phyloP scores from a whole-genome alignment of 495 filamentous ascomycete species.

The Oidiodendron maius region DNA sequence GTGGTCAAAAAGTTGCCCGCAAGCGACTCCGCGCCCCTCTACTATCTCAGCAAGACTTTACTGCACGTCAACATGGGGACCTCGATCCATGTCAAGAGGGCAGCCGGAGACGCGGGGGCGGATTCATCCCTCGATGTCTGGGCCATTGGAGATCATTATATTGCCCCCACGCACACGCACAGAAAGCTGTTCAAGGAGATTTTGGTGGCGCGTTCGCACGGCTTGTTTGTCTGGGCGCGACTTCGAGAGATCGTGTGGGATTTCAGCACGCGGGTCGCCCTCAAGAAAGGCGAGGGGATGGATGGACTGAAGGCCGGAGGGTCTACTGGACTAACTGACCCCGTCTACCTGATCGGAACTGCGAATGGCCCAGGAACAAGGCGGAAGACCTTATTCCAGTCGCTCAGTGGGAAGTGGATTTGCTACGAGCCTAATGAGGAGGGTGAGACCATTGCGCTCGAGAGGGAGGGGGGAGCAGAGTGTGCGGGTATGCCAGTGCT shows the following conservation, averaged over 20 bases:
- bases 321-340: background rate
- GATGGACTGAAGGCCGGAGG: no score
- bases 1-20: background rate
- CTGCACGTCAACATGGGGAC: background rate
- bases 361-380: background rate
- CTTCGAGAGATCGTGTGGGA: background rate
- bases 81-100: background rate
- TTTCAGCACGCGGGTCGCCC: background rate
- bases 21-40: background rate
- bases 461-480: background rate
- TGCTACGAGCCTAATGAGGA: no score
- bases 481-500: background rate
- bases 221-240: background rate
- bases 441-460: background rate
- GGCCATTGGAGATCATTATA: background rate
- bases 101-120: background rate
- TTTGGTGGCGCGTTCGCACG: background rate
- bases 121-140: background rate
- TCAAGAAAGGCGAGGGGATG: background rate
- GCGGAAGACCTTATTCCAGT: background rate
- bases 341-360: background rate
- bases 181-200: background rate
- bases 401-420: background rate
- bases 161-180: background rate
- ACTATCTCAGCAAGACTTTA: background rate